Evolutionary conservation across 441 rosid genomes (phyloP).

Genomic region (Adansonia rubrostipa): DNA sequence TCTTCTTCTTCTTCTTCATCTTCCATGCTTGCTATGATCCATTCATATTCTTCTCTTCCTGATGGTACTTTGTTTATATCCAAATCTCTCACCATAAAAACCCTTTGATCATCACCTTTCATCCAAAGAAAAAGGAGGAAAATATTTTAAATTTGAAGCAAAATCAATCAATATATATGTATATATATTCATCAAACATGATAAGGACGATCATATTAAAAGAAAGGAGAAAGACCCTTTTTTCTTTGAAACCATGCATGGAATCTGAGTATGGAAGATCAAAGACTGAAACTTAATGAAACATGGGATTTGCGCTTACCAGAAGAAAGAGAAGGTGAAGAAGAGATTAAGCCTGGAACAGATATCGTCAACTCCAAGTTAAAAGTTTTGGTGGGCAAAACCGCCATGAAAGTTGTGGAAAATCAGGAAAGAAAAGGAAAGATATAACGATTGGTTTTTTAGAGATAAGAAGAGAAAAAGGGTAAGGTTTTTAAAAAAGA

Average conservation of each 20-base stretch:
- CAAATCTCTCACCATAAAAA: conserved; percentile 50
- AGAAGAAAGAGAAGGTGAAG: conserved; percentile 54
- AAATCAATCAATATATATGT: neutral
- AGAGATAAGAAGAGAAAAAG: conserved; percentile 29
- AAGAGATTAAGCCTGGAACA: conserved; percentile 70
- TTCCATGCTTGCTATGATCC: conserved; percentile 41
- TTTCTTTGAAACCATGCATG: conserved; percentile 20
- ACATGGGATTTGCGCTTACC: conserved; percentile 41
- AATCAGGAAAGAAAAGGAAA: conserved; percentile 7
- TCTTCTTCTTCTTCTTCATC: conserved; percentile 50
- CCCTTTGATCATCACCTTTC: conserved; percentile 29
- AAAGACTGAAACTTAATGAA: conserved; percentile 3
- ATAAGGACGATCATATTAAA: neutral
- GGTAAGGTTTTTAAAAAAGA: conserved; percentile 41
- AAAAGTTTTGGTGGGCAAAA: conserved; percentile 56
- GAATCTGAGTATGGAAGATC: conserved; percentile 6
- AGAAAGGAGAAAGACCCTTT: neutral
- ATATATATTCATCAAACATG: neutral
- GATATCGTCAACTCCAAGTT: conserved; percentile 85
- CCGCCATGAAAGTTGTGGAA: conserved; percentile 51
- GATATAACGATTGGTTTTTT: too few relatives aligned
- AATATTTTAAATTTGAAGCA: neutral
- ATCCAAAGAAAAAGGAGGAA: neutral
- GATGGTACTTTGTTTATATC: conserved; percentile 70
- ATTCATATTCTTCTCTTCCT: conserved; percentile 43